Evolutionary conservation across 2,329 filamentous ascomycete species (phyloP), one percentile per base, ranked within the genome.

Genomic region (Aureobasidium sp.): DNA sequence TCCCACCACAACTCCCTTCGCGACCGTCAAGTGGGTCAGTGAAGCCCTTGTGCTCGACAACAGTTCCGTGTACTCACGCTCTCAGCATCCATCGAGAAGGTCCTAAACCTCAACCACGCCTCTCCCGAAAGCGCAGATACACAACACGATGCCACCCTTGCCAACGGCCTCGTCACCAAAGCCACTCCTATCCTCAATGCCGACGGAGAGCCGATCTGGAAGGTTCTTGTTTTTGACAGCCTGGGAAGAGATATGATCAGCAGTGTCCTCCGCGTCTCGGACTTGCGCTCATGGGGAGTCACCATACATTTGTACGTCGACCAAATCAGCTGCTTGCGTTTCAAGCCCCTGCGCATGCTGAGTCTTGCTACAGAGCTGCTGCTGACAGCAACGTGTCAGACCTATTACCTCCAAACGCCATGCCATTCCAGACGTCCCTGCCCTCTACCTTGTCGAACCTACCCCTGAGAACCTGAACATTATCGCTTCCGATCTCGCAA

Each of bases 151-250:
- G 73, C 80, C 40, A 77, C 82, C 47, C 78, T 82, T 60, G 69
- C 74, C 33, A 86, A 86, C 69, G 86, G 85, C 54, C 74, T 87
- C 10, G 77, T 87, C 60, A 81, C 86, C 59, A 83, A 87, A 23
- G 82, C 86, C 38, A 86, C 86, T n/a, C 87, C 90, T 17, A 88
- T 96, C 57, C 78, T 96, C 63, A 91, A 91, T 67, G 82, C 89
- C 49, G 87, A 95, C 67, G 91, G 92, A 64, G 90, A 95, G 69
- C 92, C 93, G 0, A 92, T 96, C 77, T 97, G 93, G 93, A 97
- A 97, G 74, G 89, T 97, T 7, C 79, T 99, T 57, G 90, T 99
- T 10, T 97, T 99, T 71, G 95, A 99, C 74, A 88, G 93, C 67
- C 76, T 87, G 67, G 94, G 93, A 50, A 83, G 92, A 72, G 92